phyloP scores from a whole-genome alignment of 495 filamentous ascomycete species.

The Podospora sp. region DNA sequence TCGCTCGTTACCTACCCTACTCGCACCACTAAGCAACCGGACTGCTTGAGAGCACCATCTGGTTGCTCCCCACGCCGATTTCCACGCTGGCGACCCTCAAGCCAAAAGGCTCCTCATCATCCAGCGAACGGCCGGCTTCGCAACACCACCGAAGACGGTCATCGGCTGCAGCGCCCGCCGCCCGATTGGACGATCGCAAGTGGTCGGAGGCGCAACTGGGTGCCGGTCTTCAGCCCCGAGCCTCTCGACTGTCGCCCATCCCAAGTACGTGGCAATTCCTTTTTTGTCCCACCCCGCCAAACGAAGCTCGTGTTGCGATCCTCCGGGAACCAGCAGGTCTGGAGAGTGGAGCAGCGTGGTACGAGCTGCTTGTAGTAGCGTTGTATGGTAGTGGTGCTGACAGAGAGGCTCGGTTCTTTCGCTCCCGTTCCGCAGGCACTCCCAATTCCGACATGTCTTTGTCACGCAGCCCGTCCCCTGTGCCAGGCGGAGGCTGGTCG shows the following conservation, averaged over 20 bases:
- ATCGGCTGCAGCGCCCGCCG: conserved; percentile 33
- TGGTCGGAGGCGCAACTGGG: conserved; percentile 36
- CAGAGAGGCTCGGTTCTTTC: conserved; percentile 10
- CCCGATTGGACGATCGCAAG: conserved; percentile 38
- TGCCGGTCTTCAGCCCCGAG: conserved; percentile 45
- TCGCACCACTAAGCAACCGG: conserved; percentile 11
- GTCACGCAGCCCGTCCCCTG: conserved; percentile 81
- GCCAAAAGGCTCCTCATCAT: conserved; percentile 44
- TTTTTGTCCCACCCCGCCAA: background rate
- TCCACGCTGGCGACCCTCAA: conserved; percentile 45
- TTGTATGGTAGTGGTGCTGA: conserved; percentile 19
- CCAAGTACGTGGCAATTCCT: conserved; percentile 39
- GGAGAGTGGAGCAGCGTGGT: background rate
- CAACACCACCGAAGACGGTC: conserved; percentile 48
- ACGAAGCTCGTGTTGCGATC: conserved; percentile 21
- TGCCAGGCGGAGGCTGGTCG: conserved; percentile 80
- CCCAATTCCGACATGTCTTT: conserved; percentile 69
- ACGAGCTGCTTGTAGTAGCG: conserved; percentile 1
- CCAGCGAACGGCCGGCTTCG: conserved; percentile 43
- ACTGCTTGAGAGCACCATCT: conserved; percentile 32
- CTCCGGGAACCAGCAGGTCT: conserved; percentile 22
- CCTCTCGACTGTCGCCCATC: conserved; percentile 44
- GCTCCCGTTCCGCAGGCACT: conserved; percentile 38
- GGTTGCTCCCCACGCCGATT: conserved; percentile 19
- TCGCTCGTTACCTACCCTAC: background rate